Base-by-base conservation (phyloP, 352 stramenopile species). In the Phytophthora palmivora region DNA sequence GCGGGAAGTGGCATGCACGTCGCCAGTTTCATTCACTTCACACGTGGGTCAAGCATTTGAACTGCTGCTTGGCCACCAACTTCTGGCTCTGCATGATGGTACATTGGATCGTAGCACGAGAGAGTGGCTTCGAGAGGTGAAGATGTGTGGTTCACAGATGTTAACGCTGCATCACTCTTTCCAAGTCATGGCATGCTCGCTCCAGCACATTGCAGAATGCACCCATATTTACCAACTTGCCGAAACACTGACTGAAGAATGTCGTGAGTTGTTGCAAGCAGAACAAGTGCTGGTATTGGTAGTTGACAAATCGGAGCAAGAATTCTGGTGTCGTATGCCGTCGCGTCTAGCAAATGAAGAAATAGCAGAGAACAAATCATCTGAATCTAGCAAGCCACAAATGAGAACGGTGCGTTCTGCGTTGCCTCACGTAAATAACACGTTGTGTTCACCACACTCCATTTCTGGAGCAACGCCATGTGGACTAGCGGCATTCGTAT, bases 251-350 rank as follows among this genome's bases (percentile, higher is more conserved):
- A 71, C 77, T 0, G 53, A 64, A 4, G 82, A 93, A 73, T 76
- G 74, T 10, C 45, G 74, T 3, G 54, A 67, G 24, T 59, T 93
- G 21, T 42, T 84, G 14, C 59, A 78, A 5, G 82, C 84, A 6
- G 84, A 93, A 50, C 81, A 91, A 38, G 72, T 76, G 11, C 69
- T 91, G 16, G 70, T 93, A 47, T 82, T 91, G 18, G 72, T 93
- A 4, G 74, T 86, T 24, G 82, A 93, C 56, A 83, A 83, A 15
- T 71, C 81, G 4, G 77, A 91, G 55, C 78, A 91, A 15, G 84
- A 93, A 37, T 91, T 93, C 21, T 93, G 84, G 84, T 91, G 84
- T 24, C 82, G 84, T 15, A 55, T 89, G 14, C 71, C 72, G 6
- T 68, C 18, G n/a, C 62, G 55, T 18, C 30, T 38, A 21, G 18